phyloP scores from a whole-genome alignment of 805 yeast species.

The Kodamaea sagamina region DNA sequence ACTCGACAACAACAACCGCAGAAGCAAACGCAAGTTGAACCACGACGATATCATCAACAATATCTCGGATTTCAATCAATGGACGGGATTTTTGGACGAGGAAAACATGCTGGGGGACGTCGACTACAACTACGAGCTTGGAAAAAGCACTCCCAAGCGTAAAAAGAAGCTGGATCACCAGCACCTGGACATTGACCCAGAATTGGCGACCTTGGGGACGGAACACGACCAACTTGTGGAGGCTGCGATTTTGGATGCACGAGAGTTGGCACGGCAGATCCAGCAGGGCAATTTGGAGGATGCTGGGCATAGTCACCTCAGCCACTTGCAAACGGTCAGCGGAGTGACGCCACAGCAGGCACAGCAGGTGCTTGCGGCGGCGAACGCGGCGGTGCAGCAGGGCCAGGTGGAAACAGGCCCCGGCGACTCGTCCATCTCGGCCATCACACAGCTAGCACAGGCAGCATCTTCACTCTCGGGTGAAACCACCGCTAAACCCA shows the following conservation, averaged over 20 bases:
- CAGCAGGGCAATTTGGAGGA: conserved; percentile 12
- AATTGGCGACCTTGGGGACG: conserved; percentile 37
- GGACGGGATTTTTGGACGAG: conserved; percentile 41
- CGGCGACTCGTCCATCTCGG: conserved; percentile 20
- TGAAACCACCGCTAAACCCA: conserved; percentile 12
- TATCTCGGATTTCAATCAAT: conserved; percentile 50
- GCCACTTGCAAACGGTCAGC: conserved; percentile 15
- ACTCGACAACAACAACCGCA: conserved; percentile 29
- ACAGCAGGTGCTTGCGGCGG: conserved; percentile 32
- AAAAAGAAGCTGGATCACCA: conserved; percentile 30
- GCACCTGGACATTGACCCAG: conserved; percentile 38
- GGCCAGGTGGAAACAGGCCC: conserved; percentile 16
- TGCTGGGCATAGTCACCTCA: background rate
- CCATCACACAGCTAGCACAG: conserved; percentile 33
- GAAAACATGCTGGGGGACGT: conserved; percentile 19
- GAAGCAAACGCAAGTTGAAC: conserved; percentile 22
- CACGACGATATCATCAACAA: conserved; percentile 35
- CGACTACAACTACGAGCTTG: conserved; percentile 12
- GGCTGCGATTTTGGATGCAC: conserved; percentile 69
- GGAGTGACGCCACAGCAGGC: conserved; percentile 28
- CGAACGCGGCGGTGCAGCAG: conserved; percentile 29
- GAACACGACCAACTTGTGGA: conserved; percentile 68
- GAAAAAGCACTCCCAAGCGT: conserved; percentile 13
- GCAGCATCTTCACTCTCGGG: conserved; percentile 28
- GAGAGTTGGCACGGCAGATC: conserved; percentile 54